Base-by-base conservation (phyloP, 208 protist genomes). In the Strigomonas galati region DNA sequence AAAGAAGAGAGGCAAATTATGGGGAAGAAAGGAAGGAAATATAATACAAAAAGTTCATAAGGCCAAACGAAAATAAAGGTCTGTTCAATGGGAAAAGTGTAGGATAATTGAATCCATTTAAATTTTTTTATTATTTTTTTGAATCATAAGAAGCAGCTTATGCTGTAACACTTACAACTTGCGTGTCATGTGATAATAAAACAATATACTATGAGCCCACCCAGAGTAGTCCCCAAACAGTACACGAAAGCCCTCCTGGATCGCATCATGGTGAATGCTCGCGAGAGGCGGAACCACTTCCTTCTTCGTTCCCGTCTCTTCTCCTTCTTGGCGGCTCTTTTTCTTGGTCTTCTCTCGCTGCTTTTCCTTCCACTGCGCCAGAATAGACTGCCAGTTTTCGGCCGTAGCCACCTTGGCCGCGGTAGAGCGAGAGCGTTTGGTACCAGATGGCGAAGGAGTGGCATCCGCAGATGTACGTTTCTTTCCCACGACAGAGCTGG, bases 171-270 rank as follows among this genome's bases (percentile, higher is more conserved):
- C 3, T 12, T 44, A 62, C 26, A 62, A 57, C 17, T 40, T 14
- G 27, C 24, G 14, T 17, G 63, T 64, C 71, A 86, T 86, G 32
- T 78, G 74, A 21, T 71, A 57, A 63, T 82, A 92, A 40, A 93
- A 93, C 15, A 93, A 67, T 62, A 88, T 81, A 49, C 78, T 90
- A 55, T 93, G 87, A 26, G 87, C 87, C 82, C 80, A 88, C 10
- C 87, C 87, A 48, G 78, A 81, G 52, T 89, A 77, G 12, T 78
- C 52, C 21, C 87, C 87, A 60, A 93, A 93, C 21, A 90, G 65
- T 26, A 52, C 40, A 28, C 57, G 46, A 62, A 93, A 93, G 26
- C 79, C 81, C 9, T 62, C 48, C 31, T 93, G 87, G 52, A 93
- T 90, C n/a, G 79, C 87, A 46, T 90, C 80, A 65, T 93, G 87